Evolutionary conservation across 2,329 filamentous ascomycete genomes (phyloP).

Genomic region (Eurotiales sp.): DNA sequence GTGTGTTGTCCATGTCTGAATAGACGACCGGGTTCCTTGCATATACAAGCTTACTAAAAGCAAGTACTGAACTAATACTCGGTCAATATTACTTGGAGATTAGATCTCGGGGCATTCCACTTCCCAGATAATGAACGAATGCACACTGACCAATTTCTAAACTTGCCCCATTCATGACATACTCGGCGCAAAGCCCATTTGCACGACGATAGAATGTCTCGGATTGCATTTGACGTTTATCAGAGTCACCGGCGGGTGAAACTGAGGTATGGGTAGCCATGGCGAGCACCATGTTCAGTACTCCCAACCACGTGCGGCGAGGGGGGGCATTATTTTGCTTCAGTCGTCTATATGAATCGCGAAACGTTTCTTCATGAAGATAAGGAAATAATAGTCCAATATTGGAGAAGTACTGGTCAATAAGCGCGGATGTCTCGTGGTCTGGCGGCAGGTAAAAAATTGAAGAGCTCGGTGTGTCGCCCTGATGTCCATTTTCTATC

Average conservation of each 20-base stretch:
- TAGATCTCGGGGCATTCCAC: background rate
- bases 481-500: slow-evolving; percentile 8
- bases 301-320: slow-evolving; percentile 28
- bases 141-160: slow-evolving; percentile 22
- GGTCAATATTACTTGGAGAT: background rate
- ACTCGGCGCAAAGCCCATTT: slow-evolving; percentile 20
- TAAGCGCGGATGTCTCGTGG: slow-evolving; percentile 17
- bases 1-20: too few relatives aligned
- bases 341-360: slow-evolving; percentile 25
- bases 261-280: slow-evolving; percentile 23
- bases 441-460: slow-evolving; percentile 19
- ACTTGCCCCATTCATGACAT: slow-evolving; percentile 20
- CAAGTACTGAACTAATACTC: too few relatives aligned
- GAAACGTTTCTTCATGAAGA: slow-evolving; percentile 24
- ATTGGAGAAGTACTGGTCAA: slow-evolving; percentile 23
- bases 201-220: slow-evolving; percentile 22
- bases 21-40: too few relatives aligned
- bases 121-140: too few relatives aligned
- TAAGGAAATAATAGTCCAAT: slow-evolving; percentile 29
- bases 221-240: slow-evolving; percentile 16
- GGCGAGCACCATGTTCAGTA: slow-evolving; percentile 29
- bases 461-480: background rate
- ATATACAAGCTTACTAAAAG: too few relatives aligned
- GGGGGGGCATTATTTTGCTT: slow-evolving; percentile 20
- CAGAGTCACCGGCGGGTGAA: slow-evolving; percentile 12